phyloP scores from a whole-genome alignment of 2,329 filamentous ascomycete genomes.

The Dactylellina leptospora region DNA sequence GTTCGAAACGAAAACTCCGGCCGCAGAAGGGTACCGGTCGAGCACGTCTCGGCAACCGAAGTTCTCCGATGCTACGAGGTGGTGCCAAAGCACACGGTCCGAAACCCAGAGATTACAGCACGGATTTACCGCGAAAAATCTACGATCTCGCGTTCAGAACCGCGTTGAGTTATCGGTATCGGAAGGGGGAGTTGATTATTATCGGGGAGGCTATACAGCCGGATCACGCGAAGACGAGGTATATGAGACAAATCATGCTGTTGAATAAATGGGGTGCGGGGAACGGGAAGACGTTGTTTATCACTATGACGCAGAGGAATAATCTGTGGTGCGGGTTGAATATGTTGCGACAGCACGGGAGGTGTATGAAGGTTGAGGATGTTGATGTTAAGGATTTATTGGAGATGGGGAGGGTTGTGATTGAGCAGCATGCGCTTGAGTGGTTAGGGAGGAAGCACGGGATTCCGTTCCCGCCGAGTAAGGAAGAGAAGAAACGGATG shows the following conservation, averaged over 20 bases:
- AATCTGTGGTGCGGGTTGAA: constrained; percentile 74
- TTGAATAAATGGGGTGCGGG: constrained; percentile 74
- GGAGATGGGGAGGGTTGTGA: constrained; percentile 81
- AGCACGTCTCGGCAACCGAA: constrained; percentile 80
- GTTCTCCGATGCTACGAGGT: constrained; percentile 81
- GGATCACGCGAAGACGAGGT: constrained; percentile 69
- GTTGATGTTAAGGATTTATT: constrained; percentile 96
- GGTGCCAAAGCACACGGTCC: constrained; percentile 93
- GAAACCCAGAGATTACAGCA: constrained; percentile 87
- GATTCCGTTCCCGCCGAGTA: constrained; percentile 27
- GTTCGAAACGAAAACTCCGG: constrained; percentile 80
- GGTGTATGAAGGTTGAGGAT: constrained; percentile 74
- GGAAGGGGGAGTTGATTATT: constrained; percentile 84
- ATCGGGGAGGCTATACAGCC: constrained; percentile 81
- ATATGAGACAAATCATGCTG: constrained; percentile 74
- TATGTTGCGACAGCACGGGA: constrained; percentile 71
- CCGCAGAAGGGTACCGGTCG: constrained; percentile 86
- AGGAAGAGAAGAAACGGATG: constrained; percentile 11
- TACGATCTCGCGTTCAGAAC: constrained; percentile 97
- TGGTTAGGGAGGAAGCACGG: constrained; percentile 75
- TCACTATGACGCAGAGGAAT: constrained; percentile 71
- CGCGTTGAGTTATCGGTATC: constrained; percentile 89
- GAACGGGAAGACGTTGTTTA: constrained; percentile 76
- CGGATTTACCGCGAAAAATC: constrained; percentile 82
- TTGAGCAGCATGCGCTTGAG: constrained; percentile 82